Evolutionary conservation across 2,329 filamentous ascomycete genomes (phyloP).

Genomic region (Sporothrix inflata): DNA sequence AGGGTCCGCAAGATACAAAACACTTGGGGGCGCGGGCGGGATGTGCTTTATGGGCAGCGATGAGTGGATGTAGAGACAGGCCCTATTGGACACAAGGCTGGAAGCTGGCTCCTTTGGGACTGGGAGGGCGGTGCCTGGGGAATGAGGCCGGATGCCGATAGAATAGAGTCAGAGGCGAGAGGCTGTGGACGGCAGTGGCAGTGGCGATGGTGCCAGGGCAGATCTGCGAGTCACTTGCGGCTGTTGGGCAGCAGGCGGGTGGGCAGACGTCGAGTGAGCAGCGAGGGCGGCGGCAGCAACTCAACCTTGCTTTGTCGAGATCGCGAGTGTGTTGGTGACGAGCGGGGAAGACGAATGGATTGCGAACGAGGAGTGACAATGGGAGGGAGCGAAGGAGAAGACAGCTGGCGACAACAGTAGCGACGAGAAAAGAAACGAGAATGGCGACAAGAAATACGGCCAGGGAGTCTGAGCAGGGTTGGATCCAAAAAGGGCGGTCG

Average conservation of each 20-base stretch:
- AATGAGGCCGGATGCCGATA: background rate
- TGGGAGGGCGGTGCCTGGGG: background rate
- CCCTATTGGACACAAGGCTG: background rate
- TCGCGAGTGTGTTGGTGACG: background rate
- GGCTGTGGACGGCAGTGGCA: background rate
- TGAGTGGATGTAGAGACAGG: background rate
- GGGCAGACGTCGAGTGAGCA: background rate
- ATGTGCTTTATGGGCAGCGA: background rate
- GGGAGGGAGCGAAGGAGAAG: background rate
- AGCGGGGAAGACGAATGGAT: background rate
- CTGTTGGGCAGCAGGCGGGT: conserved; percentile 4
- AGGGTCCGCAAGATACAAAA: background rate
- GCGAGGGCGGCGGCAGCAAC: background rate
- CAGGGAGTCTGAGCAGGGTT: background rate
- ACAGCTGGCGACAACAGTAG: background rate
- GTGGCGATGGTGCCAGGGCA: background rate
- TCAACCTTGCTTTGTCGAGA: background rate
- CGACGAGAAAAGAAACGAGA: background rate
- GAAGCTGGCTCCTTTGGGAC: background rate
- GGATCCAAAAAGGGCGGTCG: background rate
- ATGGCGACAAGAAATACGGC: background rate
- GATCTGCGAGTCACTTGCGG: background rate
- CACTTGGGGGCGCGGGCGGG: background rate
- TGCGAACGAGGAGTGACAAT: background rate
- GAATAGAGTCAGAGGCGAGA: background rate